Evolutionary conservation across 2,329 filamentous ascomycete genomes (phyloP).

Genomic region (Colletotrichum sp.): DNA sequence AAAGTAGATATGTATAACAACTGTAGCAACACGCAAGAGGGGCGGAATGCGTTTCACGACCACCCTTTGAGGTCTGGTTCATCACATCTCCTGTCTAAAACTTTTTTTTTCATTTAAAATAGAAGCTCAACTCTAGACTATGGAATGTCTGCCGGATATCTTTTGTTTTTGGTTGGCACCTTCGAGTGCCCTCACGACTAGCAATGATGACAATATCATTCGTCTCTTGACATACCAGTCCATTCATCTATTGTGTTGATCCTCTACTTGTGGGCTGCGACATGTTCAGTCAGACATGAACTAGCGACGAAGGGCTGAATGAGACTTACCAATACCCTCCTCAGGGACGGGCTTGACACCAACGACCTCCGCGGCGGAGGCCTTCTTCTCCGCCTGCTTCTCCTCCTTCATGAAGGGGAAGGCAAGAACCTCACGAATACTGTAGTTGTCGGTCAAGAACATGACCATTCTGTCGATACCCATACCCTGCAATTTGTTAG

Average conservation of each 20-base stretch:
- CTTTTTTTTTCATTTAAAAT: not conserved
- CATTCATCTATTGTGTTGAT: not conserved
- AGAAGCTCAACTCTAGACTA: slow-evolving; percentile 23
- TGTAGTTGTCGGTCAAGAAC: slow-evolving; percentile 92
- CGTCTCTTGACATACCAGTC: slow-evolving; percentile 10
- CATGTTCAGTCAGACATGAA: not conserved
- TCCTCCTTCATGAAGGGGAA: slow-evolving; percentile 99
- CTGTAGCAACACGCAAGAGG: slow-evolving; percentile 6
- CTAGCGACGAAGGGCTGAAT: not conserved
- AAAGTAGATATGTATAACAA: slow-evolving; percentile 7
- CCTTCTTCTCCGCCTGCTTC: slow-evolving; percentile 49
- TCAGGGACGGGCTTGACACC: slow-evolving; percentile 63
- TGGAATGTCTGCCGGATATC: slow-evolving; percentile 19
- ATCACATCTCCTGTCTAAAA: not conserved
- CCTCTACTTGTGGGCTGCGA: slow-evolving; percentile 23
- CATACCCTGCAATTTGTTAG: slow-evolving; percentile 62
- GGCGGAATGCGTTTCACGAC: not conserved
- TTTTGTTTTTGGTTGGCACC: not conserved
- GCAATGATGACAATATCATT: not conserved
- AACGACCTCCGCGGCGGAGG: slow-evolving; percentile 68
- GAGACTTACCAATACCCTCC: slow-evolving; percentile 55
- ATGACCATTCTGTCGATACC: slow-evolving; percentile 93
- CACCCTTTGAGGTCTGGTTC: slow-evolving; percentile 2
- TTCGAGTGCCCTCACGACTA: not conserved
- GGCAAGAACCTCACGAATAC: slow-evolving; percentile 92